Base-by-base conservation (phyloP, 2,329 filamentous ascomycete species). In the Alternaria sp. region DNA sequence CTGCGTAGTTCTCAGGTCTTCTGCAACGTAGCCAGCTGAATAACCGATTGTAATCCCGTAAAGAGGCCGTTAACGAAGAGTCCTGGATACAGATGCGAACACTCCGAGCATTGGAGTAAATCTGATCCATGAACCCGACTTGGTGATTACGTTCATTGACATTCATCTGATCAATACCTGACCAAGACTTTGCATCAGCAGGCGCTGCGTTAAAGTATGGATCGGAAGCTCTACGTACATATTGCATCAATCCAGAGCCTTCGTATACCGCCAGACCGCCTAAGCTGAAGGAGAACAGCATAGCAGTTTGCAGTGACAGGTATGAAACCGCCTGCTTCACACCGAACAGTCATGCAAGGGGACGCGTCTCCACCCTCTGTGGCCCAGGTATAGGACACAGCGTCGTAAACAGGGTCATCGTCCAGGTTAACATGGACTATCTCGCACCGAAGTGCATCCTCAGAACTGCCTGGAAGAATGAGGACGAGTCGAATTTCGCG, bases 161-260 rank as follows among this genome's bases (percentile, higher is more conserved):
- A 12, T 67, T 61, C 7, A 12, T 52, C 26, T 71, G 68, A 9
- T 71, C 51, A n/a, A 70, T 59, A 18, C 49, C 49, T 48, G 5
- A 1, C 5, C 9, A 26, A 7, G 22, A 14, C 24, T 24, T 7
- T 14, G 5, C 14, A 16, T 34, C 32, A 34, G 34, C 14, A 36
- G 6, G 7, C 16, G 14, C 34, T 36, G 7, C 6, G 14, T 36
- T 6, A 3, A 7, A 16, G 7, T 7, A 2, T n/a, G 34, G 1
- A n/a, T 4, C 7, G 5, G 34, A 36, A 4, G 7, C 26, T 20
- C 4, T 8, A 53, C 22, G 3, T 70, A 44, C 65, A 71, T 12
- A 71, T 54, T 3, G 63, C 54, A 47, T 72, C 68, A 7, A 70
- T 34, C 68, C 66, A 72, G 14, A 69, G 24, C 2, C 18, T 32